These are phyloP conservation scores for Diaporthe vaccinii DNA, from an alignment of 2,329 filamentous ascomycete species.

Conservation along the genomic window DNA sequence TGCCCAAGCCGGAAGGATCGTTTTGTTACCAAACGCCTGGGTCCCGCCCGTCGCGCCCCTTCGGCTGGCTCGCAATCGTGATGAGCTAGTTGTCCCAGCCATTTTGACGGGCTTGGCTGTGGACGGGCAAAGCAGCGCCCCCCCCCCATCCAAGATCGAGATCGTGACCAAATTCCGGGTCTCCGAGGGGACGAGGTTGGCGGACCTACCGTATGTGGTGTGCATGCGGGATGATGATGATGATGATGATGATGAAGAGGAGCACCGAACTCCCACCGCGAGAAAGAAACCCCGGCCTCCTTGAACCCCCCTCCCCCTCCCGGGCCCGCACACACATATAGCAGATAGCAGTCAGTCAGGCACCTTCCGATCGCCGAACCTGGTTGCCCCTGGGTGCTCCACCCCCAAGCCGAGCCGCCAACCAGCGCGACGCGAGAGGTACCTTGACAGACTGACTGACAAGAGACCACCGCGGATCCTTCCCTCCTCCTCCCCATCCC, in stretches of 20 bases:
- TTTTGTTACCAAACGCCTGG: slow-evolving; percentile 17
- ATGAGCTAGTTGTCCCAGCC: neutral
- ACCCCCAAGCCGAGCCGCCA: slow-evolving; percentile 18
- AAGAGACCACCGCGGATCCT: neutral
- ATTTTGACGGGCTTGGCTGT: neutral
- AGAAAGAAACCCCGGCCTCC: neutral
- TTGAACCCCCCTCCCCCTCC: no score
- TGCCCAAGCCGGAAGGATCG: slow-evolving; percentile 10
- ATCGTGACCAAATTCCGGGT: slow-evolving; percentile 10
- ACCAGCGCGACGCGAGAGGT: neutral
- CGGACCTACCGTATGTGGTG: neutral
- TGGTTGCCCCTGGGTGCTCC: neutral
- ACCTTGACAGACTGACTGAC: neutral
- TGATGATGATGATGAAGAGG: neutral
- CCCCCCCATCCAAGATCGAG: neutral
- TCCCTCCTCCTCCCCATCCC: neutral
- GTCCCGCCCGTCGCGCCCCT: slow-evolving; percentile 7
- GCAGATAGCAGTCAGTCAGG: neutral
- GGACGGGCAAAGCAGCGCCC: neutral
- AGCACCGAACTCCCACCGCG: neutral
- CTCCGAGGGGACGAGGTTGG: neutral
- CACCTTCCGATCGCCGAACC: slow-evolving; percentile 1
- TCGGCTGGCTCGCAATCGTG: neutral
- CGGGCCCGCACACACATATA: neutral
- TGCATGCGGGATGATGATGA: neutral